Evolutionary conservation across 164 flowering plant species (phyloP), one percentile per base, ranked within the genome.

Genomic region (Vitis rotundifolia): DNA sequence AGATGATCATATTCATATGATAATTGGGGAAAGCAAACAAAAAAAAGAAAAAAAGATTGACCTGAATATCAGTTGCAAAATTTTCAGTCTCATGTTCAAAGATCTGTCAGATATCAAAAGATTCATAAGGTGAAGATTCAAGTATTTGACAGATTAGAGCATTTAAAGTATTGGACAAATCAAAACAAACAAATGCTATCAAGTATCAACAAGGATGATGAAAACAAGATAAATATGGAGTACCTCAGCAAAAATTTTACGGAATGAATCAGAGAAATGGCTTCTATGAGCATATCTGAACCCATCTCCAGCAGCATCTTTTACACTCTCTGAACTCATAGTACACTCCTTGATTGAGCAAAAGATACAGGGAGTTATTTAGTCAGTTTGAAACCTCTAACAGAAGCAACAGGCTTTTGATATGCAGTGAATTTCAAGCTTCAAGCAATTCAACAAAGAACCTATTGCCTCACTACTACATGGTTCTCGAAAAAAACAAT

Each of bases 191-290:
- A 37, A 3, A 37, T 37, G 44, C 44, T 4, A 55, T 11, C 6
- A 37, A 52, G 57, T 37, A 55, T 6, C 19, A 58, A 64, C 49
- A 59, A 4, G 16, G 15, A 28, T 9, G 26, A 69, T 16, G 18
- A 73, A 70, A 68, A 19, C 18, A 54, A n/a, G 56, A 68, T 61
- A 15, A 50, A 16, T 13, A 60, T 54, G 68, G 61, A 49, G 19
- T 82, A 94, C 99, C 97, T 94, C 93, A 52, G 99, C 87, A 78
- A 94, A 94, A 53, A 89, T 82, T 72, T 85, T 87, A 19, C 79
- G 89, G 82, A 94, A 94, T 51, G 91, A 78, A 76, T 79, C 83
- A 60, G 97, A 91, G 78, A 94, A 92, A 61, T 88, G 78, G 54
- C 74, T 77, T 70, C 67, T 71, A 73, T 74, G 70, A 70, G 80